A percentile compares a stretch with the other conserved stretches of the same genome.
These are phyloP conservation scores for Cryptococcus wingfieldii DNA, from an alignment of 1,284 basidiomycete genomes.

Conservation along the genomic window DNA sequence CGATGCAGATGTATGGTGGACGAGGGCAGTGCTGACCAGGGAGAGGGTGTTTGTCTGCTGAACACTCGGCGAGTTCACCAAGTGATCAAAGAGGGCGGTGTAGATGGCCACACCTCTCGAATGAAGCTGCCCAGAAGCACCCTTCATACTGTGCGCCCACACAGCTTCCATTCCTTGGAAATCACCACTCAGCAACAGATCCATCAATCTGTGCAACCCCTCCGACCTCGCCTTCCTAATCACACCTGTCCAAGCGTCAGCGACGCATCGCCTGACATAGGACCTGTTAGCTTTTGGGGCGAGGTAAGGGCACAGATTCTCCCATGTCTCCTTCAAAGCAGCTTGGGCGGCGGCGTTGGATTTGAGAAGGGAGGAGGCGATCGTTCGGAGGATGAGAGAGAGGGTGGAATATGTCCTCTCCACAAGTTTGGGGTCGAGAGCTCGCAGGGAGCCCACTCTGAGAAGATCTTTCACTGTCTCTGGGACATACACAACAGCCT, in stretches of 20 bases:
- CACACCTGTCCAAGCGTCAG: conserved; percentile 47
- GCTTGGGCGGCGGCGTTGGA: conserved; percentile 15
- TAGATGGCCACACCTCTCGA: conserved; percentile 66
- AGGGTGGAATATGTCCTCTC: conserved; percentile 47
- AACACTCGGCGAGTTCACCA: conserved; percentile 32
- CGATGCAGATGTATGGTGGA: conserved; percentile 69
- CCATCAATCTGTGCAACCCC: conserved; percentile 27
- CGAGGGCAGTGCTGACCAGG: conserved; percentile 63
- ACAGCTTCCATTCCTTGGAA: conserved; percentile 39
- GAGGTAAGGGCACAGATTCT: conserved; percentile 34
- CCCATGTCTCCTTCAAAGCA: conserved; percentile 33
- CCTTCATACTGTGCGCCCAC: conserved; percentile 36
- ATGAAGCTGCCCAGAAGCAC: conserved; percentile 71
- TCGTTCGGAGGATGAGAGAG: conserved; percentile 39
- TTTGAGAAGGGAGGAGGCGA: conserved; percentile 35
- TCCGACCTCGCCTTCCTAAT: conserved; percentile 42
- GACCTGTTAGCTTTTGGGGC: conserved; percentile 30
- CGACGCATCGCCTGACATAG: conserved; percentile 45
- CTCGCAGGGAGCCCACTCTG: conserved; percentile 35
- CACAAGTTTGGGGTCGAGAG: conserved; percentile 42
- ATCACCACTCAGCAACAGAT: conserved; percentile 30
- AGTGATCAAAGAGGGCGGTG: conserved; percentile 50
- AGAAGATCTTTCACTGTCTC: conserved; percentile 28
- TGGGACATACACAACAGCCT: conserved; percentile 30
- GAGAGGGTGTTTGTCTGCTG: conserved; percentile 44